Conservation (phyloP, 305 asterid species). For the Fraxinus ornus region DNA sequence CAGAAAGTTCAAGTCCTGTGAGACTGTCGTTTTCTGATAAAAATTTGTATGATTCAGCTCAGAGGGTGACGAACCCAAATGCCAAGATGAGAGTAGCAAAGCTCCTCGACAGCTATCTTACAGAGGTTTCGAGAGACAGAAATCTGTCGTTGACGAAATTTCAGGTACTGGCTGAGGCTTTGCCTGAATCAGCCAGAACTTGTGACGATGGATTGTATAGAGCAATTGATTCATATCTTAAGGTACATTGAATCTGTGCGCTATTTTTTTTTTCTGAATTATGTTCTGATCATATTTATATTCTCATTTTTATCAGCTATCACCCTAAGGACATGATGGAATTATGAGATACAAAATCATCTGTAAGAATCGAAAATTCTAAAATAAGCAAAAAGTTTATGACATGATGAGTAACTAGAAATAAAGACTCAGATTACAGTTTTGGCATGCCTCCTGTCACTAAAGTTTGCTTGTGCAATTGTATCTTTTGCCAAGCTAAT, state of each 20-base stretch:
- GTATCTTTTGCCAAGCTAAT: neutral
- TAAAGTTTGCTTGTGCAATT: neutral
- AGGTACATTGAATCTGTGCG: conserved; percentile 40
- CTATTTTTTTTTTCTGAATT: neutral
- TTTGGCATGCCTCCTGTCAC: neutral
- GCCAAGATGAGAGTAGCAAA: conserved; percentile 86
- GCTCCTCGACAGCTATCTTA: conserved; percentile 80
- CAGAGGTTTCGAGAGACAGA: conserved; percentile 84
- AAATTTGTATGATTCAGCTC: conserved; percentile 48
- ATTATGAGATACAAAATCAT: neutral
- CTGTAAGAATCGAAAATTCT: neutral
- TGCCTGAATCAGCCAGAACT: conserved; percentile 85
- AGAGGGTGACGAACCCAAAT: conserved; percentile 45
- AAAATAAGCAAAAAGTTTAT: neutral
- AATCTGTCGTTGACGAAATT: conserved; percentile 66
- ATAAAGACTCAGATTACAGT: neutral
- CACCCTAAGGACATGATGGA: neutral
- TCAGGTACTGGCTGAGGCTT: conserved; percentile 85
- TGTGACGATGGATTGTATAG: conserved; percentile 85
- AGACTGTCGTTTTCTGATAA: conserved; percentile 51
- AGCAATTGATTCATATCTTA: conserved; percentile 87
- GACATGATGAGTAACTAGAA: neutral
- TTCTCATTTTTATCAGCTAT: neutral
- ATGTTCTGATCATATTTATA: neutral
- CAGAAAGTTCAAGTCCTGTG: conserved; percentile 69